phyloP scores from a whole-genome alignment of 129 eudicot genomes.

The Helianthus tuberosus region DNA sequence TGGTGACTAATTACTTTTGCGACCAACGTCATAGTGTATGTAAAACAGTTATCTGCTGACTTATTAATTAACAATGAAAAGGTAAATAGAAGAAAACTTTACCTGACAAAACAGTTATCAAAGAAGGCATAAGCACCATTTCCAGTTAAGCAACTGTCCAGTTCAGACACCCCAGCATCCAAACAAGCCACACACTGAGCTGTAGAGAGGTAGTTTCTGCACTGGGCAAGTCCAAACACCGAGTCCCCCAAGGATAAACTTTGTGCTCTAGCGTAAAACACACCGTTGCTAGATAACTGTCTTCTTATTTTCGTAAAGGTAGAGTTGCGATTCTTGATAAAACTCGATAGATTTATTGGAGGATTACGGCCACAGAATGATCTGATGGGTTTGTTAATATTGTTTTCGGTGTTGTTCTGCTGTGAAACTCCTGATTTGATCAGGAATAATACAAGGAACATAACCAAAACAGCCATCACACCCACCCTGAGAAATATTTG shows the following conservation, averaged over 20 bases:
- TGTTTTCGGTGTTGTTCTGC: conserved; percentile 19
- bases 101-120: conserved; percentile 48
- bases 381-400: conserved; percentile 27
- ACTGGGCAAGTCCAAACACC: conserved; percentile 39
- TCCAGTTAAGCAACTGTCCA: conserved; percentile 28
- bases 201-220: conserved; percentile 45
- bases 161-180: conserved; percentile 27
- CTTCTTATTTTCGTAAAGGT: conserved; percentile 27
- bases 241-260: conserved; percentile 28
- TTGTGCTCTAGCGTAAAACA: conserved; percentile 32
- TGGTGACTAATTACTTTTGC: too few relatives aligned
- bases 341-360: conserved; percentile 22
- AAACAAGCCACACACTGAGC: conserved; percentile 47
- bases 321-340: conserved; percentile 32
- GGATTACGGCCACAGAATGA: conserved; percentile 40
- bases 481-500: conserved; percentile 20
- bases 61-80: neutral
- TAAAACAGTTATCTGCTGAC: neutral
- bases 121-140: conserved; percentile 43
- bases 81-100: neutral
- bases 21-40: neutral
- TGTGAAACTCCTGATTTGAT: conserved; percentile 20
- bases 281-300: conserved; percentile 22
- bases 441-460: conserved; percentile 14
- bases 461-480: conserved; percentile 26